phyloP scores from a whole-genome alignment of 345 rosid species.

The Salix exigua region DNA sequence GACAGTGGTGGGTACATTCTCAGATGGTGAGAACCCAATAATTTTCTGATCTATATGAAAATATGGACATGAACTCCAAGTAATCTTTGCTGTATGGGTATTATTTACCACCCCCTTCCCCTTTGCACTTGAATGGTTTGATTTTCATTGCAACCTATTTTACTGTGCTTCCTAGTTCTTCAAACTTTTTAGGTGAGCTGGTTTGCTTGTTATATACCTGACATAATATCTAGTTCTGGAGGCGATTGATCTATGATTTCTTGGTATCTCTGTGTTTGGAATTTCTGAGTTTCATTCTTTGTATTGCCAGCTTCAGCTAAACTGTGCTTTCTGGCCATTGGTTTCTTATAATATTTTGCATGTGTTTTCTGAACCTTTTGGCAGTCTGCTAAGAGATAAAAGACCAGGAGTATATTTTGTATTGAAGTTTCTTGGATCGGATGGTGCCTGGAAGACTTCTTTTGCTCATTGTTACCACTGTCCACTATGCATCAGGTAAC shows the following conservation, averaged over 20 bases:
- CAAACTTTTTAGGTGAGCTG: neutral
- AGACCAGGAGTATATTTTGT: neutral
- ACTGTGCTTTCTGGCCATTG: conserved; percentile 2
- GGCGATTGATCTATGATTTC: neutral
- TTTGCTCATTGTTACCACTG: conserved; percentile 42
- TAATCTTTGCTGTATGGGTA: neutral
- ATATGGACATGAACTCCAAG: neutral
- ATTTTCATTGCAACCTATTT: neutral
- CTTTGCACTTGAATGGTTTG: neutral
- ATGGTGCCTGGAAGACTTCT: conserved; percentile 50
- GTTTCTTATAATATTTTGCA: neutral
- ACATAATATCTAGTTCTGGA: neutral
- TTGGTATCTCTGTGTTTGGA: neutral
- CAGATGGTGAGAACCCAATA: neutral
- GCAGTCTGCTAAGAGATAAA: conserved; percentile 15
- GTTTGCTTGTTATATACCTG: neutral
- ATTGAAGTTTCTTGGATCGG: conserved; percentile 21
- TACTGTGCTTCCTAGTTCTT: neutral
- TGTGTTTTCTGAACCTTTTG: conserved; percentile 16
- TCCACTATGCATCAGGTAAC: conserved; percentile 49
- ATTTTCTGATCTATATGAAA: neutral
- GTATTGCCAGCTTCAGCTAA: conserved; percentile 2
- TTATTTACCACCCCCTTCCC: neutral
- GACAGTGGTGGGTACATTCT: neutral
- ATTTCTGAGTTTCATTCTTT: neutral